Evolutionary conservation across 129 eudicot species (phyloP), one percentile per base, ranked within the genome.

Genomic region (Centaurea solstitialis): DNA sequence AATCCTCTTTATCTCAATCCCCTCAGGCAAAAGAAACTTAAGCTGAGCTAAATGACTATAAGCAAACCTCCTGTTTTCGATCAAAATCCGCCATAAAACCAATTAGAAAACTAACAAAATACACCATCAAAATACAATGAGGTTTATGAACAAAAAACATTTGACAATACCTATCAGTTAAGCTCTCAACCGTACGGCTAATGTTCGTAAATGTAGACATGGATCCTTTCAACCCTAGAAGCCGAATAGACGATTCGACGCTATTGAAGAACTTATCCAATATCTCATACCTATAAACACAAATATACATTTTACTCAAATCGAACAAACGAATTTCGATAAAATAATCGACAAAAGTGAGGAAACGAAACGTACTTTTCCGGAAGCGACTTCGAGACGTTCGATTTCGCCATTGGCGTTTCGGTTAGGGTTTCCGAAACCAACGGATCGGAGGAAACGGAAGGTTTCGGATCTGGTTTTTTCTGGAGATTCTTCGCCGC

Each of bases 21-120:
- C 99, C 68, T 93, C 97, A 0, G 97, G 93, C 74, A 96, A 70
- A n/a, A 96, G 77, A 83, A 82, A 87, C 82, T 91, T 96, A 81
- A 96, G 37, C 77, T 93, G 97, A 72, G 95, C 98, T 76, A 96
- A 82, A 82, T 91, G 95, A n/a, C 83, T 72, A 72, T 82, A 57
- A 10, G 90, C 21, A 81, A 96, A 96, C 87, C 95, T 87, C 97
- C 99, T 93, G 79, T 2, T 26, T 26, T 87, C 0, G 59, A 57
- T 21, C 22, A 15, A 17, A 17, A 33, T 3, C 26, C 50, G 57
- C 65, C 22, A 61, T 15, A 39, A 20, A 37, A 8, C 33, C 68
- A 21, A 83, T 80, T n/a, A 68, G 18, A 0, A 64, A 5, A 39
- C 11, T 21, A 9, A 15, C 67, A 50, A 66, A 41, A 37, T 65